phyloP scores from a whole-genome alignment of 352 stramenopile genomes.

The Phytophthora pinifolia region DNA sequence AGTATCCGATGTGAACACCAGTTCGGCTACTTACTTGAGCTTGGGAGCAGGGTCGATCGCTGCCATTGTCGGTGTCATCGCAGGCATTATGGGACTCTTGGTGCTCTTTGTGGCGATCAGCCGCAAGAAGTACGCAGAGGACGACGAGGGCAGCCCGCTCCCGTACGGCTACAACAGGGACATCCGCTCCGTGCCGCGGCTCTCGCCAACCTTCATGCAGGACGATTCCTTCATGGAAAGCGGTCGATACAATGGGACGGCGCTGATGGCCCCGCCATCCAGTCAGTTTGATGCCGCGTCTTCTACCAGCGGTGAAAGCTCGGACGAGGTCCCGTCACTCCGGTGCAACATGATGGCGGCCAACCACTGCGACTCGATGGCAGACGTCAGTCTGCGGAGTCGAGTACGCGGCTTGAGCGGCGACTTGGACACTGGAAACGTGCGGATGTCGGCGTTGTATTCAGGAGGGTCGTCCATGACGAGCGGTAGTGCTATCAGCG shows the following conservation, averaged over 20 bases:
- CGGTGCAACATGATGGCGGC: slow-evolving; percentile 11
- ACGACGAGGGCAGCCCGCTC: slow-evolving; percentile 51
- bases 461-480: slow-evolving; percentile 49
- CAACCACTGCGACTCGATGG: slow-evolving; percentile 15
- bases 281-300: slow-evolving; percentile 21
- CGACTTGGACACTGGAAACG: slow-evolving; percentile 17
- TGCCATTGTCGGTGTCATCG: slow-evolving; percentile 69
- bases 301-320: slow-evolving; percentile 27
- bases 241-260: slow-evolving; percentile 24
- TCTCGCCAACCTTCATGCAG: slow-evolving; percentile 61
- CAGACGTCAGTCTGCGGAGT: slow-evolving; percentile 16
- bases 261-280: slow-evolving; percentile 21
- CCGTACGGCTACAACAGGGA: slow-evolving; percentile 48
- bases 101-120: slow-evolving; percentile 60
- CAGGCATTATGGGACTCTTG: slow-evolving; percentile 57
- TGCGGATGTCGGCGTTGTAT: slow-evolving; percentile 31
- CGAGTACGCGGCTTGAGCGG: slow-evolving; percentile 21
- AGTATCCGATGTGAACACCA: slow-evolving; percentile 48
- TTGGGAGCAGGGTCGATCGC: slow-evolving; percentile 65
- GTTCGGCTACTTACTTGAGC: slow-evolving; percentile 49
- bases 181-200: slow-evolving; percentile 39
- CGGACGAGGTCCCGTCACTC: slow-evolving; percentile 25
- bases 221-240: slow-evolving; percentile 36
- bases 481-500: slow-evolving; percentile 48
- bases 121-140: slow-evolving; percentile 57